Conservation (phyloP, 345 rosid genomes). For the Adansonia digitata region DNA sequence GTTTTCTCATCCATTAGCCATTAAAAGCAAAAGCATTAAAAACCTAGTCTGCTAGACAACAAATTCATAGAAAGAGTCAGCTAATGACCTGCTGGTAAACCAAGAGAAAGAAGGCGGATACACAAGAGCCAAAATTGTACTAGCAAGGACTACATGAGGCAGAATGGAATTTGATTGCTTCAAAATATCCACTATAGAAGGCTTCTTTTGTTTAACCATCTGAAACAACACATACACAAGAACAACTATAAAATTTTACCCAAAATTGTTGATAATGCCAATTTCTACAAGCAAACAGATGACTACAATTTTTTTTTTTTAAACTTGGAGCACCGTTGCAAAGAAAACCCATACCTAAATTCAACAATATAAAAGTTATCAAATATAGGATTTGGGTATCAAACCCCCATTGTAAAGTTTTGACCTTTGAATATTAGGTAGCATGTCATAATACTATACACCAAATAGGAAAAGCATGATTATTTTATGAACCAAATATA, state of each 20-base stretch:
- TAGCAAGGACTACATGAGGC: constrained; percentile 84
- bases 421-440: constrained; percentile 6
- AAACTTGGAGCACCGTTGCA: neutral
- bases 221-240: constrained; percentile 23
- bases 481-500: neutral
- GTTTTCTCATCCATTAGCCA: neutral
- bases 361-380: neutral
- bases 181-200: constrained; percentile 46
- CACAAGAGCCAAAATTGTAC: constrained; percentile 80
- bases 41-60: neutral
- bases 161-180: constrained; percentile 70
- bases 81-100: constrained; percentile 75
- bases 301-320: neutral
- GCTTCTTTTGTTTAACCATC: constrained; percentile 29
- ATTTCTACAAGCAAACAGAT: neutral
- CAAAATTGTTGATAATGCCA: neutral
- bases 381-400: constrained; percentile 2
- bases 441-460: no score
- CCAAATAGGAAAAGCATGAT: neutral
- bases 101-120: constrained; percentile 95
- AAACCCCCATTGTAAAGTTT: neutral
- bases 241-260: neutral
- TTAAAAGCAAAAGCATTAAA: neutral
- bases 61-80: neutral
- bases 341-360: neutral